Evolutionary conservation across 768 basidiomycete genomes (phyloP).

Genomic region (Trametes punicea): DNA sequence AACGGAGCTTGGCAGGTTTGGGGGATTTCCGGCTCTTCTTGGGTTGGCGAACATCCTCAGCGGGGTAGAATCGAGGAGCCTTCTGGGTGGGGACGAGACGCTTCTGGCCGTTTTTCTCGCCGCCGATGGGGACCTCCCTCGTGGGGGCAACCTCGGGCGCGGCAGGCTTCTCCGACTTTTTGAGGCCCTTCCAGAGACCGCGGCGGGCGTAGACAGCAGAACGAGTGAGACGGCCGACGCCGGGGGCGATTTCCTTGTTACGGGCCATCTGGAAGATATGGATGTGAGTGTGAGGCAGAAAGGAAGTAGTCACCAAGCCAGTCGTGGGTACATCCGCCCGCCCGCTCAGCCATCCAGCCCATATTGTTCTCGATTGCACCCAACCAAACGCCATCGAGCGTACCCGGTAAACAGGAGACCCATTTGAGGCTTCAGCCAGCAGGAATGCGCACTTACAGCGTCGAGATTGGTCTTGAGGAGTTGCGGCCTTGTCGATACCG

Average conservation of each 20-base stretch:
- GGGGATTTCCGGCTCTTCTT: constrained; percentile 90
- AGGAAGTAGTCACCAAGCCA: constrained; percentile 4
- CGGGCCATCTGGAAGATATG: constrained; percentile 67
- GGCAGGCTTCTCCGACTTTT: constrained; percentile 71
- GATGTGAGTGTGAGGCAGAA: constrained; percentile 18
- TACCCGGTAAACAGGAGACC: constrained; percentile 9
- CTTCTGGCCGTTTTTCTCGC: constrained; percentile 86
- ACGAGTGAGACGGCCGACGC: constrained; percentile 79
- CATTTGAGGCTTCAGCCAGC: constrained; percentile 19
- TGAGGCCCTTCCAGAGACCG: constrained; percentile 79
- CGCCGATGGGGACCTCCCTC: constrained; percentile 81
- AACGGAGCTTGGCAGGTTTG: constrained; percentile 75
- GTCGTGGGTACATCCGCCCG: constrained; percentile 22
- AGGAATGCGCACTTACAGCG: constrained; percentile 37
- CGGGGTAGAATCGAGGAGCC: constrained; percentile 90
- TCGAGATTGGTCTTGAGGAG: constrained; percentile 40
- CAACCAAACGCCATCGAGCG: constrained; percentile 15
- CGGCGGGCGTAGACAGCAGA: constrained; percentile 79
- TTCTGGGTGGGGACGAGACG: constrained; percentile 84
- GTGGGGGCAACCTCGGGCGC: constrained; percentile 55
- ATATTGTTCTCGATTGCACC: constrained; percentile 14
- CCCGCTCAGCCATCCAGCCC: constrained; percentile 28
- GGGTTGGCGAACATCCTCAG: constrained; percentile 88
- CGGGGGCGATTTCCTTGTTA: constrained; percentile 78
- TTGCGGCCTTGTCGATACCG: constrained; percentile 21